phyloP scores from a whole-genome alignment of 2,329 filamentous ascomycete species.

The Xylaria sp. region DNA sequence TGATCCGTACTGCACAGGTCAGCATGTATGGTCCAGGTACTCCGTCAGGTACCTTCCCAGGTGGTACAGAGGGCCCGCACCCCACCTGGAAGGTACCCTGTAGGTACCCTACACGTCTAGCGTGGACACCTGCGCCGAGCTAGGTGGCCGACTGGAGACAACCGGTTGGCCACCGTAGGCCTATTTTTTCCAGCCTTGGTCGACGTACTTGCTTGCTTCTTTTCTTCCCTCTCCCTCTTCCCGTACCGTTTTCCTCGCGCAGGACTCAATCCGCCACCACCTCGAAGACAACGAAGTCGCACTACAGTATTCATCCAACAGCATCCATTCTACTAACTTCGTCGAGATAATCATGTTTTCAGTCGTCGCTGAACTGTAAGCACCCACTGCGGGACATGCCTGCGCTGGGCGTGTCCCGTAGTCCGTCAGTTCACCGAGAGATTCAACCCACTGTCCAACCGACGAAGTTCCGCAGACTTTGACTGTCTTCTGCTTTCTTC shows the following conservation, averaged over 20 bases:
- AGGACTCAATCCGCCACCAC: conserved; percentile 34
- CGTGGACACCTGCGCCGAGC: conserved; percentile 1
- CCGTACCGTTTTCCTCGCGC: conserved; percentile 33
- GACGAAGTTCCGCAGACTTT: conserved; percentile 61
- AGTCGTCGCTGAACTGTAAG: conserved; percentile 90
- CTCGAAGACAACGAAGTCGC: conserved; percentile 62
- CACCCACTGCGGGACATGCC: conserved; percentile 69
- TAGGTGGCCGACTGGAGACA: conserved; percentile 9
- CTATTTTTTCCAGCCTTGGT: conserved; percentile 28
- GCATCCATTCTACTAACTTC: conserved; percentile 47
- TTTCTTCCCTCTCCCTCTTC: conserved; percentile 26
- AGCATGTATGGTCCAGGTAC: background rate
- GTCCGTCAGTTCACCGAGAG: conserved; percentile 82
- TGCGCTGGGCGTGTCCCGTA: conserved; percentile 58
- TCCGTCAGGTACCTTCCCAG: background rate
- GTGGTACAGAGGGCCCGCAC: background rate
- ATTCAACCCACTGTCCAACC: conserved; percentile 54
- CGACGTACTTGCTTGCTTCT: background rate
- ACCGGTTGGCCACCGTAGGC: conserved; percentile 18
- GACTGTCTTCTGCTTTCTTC: conserved; percentile 37
- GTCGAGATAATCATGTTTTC: conserved; percentile 66
- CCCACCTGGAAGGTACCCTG: background rate
- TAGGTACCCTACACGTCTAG: background rate
- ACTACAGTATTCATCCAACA: conserved; percentile 36
- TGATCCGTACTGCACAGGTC: background rate